Evolutionary conservation across 352 stramenopile genomes (phyloP).

Genomic region (Globisporangium perplexum): DNA sequence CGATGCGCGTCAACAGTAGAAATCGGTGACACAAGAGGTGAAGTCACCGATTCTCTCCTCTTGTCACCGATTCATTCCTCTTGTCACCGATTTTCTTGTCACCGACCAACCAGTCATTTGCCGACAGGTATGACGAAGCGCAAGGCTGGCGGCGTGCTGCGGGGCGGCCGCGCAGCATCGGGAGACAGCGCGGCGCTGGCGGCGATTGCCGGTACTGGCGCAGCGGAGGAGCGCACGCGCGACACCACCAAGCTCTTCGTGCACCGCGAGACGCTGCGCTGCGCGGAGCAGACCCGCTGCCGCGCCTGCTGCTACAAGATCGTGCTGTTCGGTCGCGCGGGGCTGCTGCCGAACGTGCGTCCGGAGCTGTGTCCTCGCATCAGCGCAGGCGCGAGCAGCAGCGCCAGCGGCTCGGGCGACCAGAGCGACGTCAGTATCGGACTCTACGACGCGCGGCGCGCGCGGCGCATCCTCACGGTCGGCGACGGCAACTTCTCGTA

Average conservation of each 20-base stretch:
- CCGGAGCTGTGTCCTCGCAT: conserved; percentile 73
- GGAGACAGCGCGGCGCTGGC: neutral
- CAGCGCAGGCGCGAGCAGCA: neutral
- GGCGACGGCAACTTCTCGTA: conserved; percentile 97
- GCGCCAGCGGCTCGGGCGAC: neutral
- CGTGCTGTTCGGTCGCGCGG: conserved; percentile 46
- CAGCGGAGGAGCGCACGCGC: conserved; percentile 24
- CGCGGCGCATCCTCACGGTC: conserved; percentile 82
- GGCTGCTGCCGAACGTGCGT: conserved; percentile 65
- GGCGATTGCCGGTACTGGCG: neutral
- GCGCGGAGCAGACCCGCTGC: conserved; percentile 58
- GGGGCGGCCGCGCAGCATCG: neutral
- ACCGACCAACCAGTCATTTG: neutral
- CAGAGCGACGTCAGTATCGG: conserved; percentile 22
- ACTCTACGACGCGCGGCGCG: conserved; percentile 44
- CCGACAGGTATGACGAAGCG: neutral
- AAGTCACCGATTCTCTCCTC: too few species aligned
- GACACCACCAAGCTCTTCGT: conserved; percentile 52
- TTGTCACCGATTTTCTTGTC: too few species aligned
- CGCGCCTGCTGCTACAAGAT: conserved; percentile 89
- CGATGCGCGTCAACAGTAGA: too few species aligned
- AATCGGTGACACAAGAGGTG: too few species aligned
- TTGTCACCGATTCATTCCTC: too few species aligned
- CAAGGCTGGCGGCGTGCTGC: neutral
- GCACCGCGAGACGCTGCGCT: conserved; percentile 62